Percentiles rank a stretch among this genome's conserved stretches.
phyloP scores from a whole-genome alignment of 805 yeast genomes.

The Candida quercuum region DNA sequence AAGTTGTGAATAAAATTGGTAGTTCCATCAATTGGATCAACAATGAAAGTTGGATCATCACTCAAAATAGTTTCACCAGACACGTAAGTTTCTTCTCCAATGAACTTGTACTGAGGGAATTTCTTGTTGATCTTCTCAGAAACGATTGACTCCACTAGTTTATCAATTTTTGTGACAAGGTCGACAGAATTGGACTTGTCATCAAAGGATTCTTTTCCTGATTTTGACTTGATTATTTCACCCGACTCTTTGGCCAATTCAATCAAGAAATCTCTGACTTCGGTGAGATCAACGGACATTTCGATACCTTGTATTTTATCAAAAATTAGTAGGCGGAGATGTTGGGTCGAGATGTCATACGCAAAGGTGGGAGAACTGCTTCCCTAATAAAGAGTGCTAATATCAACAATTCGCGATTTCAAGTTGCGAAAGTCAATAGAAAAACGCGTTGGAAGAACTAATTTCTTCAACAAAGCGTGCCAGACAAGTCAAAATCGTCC shows the following conservation, averaged over 20 bases:
- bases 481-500: background rate
- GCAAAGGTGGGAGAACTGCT: no score
- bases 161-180: constrained; percentile 57
- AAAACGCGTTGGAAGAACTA: background rate
- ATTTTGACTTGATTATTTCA: constrained; percentile 39
- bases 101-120: constrained; percentile 47
- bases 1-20: constrained; percentile 59
- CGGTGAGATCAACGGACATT: constrained; percentile 15
- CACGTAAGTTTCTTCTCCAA: constrained; percentile 58
- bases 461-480: no score
- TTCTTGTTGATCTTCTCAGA: constrained; percentile 29
- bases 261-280: constrained; percentile 32
- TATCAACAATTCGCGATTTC: no score
- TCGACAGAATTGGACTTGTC: constrained; percentile 59
- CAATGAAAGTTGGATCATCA: constrained; percentile 54
- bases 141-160: constrained; percentile 42
- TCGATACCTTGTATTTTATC: no score
- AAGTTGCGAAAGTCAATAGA: no score
- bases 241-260: constrained; percentile 43
- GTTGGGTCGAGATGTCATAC: no score
- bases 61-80: constrained; percentile 42
- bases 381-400: no score
- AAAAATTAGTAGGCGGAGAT: no score
- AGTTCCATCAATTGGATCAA: constrained; percentile 65
- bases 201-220: constrained; percentile 45